Evolutionary conservation across 208 protist species (phyloP).

Genomic region (Trypanosoma avium): DNA sequence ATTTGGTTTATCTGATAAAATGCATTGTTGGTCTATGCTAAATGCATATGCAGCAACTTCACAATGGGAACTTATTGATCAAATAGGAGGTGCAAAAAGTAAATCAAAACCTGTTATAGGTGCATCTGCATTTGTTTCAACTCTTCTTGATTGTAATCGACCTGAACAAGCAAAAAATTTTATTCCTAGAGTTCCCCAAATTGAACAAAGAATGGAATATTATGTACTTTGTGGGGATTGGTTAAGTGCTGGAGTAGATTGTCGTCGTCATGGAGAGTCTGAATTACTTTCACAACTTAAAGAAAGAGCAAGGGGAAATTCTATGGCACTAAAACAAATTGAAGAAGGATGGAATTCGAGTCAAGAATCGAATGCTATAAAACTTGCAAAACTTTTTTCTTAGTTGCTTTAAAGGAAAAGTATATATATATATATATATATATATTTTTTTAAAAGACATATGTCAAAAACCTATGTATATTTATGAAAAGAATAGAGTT

Average conservation of each 20-base stretch:
- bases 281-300: constrained; percentile 68
- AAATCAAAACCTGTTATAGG: constrained; percentile 49
- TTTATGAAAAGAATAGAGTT: neutral
- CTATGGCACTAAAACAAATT: constrained; percentile 47
- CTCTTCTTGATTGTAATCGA: constrained; percentile 52
- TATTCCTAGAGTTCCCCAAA: constrained; percentile 59
- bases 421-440: constrained; percentile 19
- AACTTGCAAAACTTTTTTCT: constrained; percentile 44
- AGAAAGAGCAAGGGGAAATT: constrained; percentile 64
- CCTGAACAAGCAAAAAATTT: constrained; percentile 69
- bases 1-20: constrained; percentile 69
- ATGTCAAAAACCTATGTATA: too few species aligned
- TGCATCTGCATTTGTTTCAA: constrained; percentile 48
- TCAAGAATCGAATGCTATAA: constrained; percentile 39
- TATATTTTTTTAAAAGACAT: constrained; percentile 4
- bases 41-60: constrained; percentile 53
- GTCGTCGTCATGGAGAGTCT: constrained; percentile 49
- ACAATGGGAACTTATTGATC: constrained; percentile 76
- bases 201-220: constrained; percentile 78
- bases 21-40: constrained; percentile 70
- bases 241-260: constrained; percentile 60
- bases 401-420: constrained; percentile 12
- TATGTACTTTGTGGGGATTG: constrained; percentile 83
- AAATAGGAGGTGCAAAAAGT: constrained; percentile 38
- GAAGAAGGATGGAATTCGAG: constrained; percentile 71